Evolutionary conservation across 306 rosid species (phyloP), one percentile per base, ranked within the genome.

Genomic region (Potentilla sterilis): DNA sequence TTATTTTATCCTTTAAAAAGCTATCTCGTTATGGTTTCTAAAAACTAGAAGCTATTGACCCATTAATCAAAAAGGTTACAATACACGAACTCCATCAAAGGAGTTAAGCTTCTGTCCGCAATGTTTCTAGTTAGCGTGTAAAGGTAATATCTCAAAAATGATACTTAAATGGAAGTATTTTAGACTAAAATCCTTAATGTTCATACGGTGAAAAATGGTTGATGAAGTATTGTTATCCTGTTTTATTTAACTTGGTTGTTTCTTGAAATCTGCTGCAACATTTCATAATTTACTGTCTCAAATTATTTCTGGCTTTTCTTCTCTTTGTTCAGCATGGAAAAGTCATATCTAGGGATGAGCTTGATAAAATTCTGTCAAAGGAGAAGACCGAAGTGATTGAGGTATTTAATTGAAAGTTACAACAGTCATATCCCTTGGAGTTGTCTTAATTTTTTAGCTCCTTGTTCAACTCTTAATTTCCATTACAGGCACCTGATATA

Each of bases 331-430:
- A 95, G 99, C 93, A 90, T 28, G 95, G 96, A 52, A 89, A 90
- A 83, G 75, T 95, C 85, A 90, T 89, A 83, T 82, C 97, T 72
- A 90, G 97, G 85, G 92, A 89, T 76, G 99, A 95, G 82, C 88
- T 95, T 54, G 83, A 95, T 72, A 75, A 82, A 81, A 82, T 85
- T 74, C 84, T 92, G 80, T 90, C 86, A 1, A 87, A 86, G 70
- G 92, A 90, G 73, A 90, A 89, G 84, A 86, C 88, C 7, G 89
- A 92, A 80, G 89, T 89, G 81, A 67, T 88, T 46, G 90, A 90
- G 97, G 99, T 95, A 86, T 73, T 76, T 72, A 73, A 72, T 59
- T 75, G 43, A 70, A 58, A 42, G 32, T 67, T 16, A 15, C 11
- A 34, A 34, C n/a, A 34, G 6, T 16, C 16, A 3, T 38, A 22